A percentile compares a stretch with the other conserved stretches of the same genome.
These are phyloP conservation scores for Antonospora locustae DNA, from an alignment of 371 early-diverging fungal species.

Conservation along the genomic window DNA sequence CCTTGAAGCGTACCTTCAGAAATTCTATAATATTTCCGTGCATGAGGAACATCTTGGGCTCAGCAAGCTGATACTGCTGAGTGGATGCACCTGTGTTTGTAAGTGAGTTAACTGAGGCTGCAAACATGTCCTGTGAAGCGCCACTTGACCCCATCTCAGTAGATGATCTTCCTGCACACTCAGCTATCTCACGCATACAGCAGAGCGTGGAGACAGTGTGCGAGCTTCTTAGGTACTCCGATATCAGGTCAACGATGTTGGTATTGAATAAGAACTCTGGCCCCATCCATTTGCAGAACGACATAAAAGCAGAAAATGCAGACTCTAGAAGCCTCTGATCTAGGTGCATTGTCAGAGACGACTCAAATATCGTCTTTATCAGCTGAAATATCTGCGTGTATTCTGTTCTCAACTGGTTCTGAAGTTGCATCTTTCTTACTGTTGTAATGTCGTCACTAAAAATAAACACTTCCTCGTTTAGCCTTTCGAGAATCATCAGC, in stretches of 20 bases:
- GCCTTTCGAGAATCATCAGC: slow-evolving; percentile 76
- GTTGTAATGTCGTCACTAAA: slow-evolving; percentile 89
- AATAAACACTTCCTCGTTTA: slow-evolving; percentile 91
- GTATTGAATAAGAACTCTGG: slow-evolving; percentile 85
- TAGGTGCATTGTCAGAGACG: slow-evolving; percentile 47
- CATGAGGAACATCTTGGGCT: slow-evolving; percentile 28
- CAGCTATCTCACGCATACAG: slow-evolving; percentile 39
- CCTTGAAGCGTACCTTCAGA: slow-evolving; percentile 40
- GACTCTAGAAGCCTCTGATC: slow-evolving; percentile 63
- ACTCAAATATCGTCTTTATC: slow-evolving; percentile 77
- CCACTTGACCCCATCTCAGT: slow-evolving; percentile 2
- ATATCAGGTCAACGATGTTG: slow-evolving; percentile 61
- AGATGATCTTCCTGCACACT: slow-evolving; percentile 12
- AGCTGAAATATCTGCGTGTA: slow-evolving; percentile 82
- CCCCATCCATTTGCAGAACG: slow-evolving; percentile 88
- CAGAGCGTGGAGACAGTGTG: slow-evolving; percentile 24
- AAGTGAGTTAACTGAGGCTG: background rate
- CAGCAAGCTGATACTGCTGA: slow-evolving; percentile 3
- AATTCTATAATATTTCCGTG: slow-evolving; percentile 30
- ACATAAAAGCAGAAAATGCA: slow-evolving; percentile 73
- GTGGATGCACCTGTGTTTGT: background rate
- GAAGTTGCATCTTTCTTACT: slow-evolving; percentile 69
- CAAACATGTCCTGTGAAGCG: background rate
- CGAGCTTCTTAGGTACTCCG: slow-evolving; percentile 44
- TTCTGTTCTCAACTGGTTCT: slow-evolving; percentile 79